phyloP scores from a whole-genome alignment of 1,284 basidiomycete genomes.

The Ustilago tritici region DNA sequence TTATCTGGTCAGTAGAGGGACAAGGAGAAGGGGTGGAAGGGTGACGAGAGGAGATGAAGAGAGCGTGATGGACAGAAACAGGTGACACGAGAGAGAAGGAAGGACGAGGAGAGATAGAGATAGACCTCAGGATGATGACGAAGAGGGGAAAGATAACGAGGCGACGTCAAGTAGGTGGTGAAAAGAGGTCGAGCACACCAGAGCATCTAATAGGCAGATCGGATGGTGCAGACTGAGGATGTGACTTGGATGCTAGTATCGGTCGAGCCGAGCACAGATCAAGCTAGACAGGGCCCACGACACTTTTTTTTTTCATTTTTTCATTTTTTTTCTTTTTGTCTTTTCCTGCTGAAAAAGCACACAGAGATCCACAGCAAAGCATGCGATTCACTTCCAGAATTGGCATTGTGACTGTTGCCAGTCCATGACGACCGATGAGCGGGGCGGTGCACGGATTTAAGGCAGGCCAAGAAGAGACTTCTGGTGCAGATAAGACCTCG shows the following conservation, averaged over 20 bases:
- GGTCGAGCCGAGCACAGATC: constrained; percentile 14
- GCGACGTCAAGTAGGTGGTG: background rate
- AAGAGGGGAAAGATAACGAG: constrained; percentile 1
- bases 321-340: background rate
- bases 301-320: too few species aligned
- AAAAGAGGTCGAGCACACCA: background rate
- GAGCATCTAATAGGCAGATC: constrained; percentile 3
- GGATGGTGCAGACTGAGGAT: constrained; percentile 12
- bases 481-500: constrained; percentile 2
- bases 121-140: background rate
- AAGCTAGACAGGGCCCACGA: constrained; percentile 15
- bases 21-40: constrained; percentile 5
- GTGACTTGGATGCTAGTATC: constrained; percentile 6
- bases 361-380: constrained; percentile 1
- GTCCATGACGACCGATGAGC: constrained; percentile 3
- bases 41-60: constrained; percentile 12
- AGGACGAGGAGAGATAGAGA: background rate
- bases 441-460: constrained; percentile 16
- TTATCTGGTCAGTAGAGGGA: constrained; percentile 22
- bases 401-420: background rate
- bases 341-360: constrained; percentile 13
- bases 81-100: constrained; percentile 1
- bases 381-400: constrained; percentile 2
- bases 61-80: constrained; percentile 11
- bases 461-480: background rate